phyloP scores from a whole-genome alignment of 2,329 filamentous ascomycete species.

The Colletotrichum cordylinicola region DNA sequence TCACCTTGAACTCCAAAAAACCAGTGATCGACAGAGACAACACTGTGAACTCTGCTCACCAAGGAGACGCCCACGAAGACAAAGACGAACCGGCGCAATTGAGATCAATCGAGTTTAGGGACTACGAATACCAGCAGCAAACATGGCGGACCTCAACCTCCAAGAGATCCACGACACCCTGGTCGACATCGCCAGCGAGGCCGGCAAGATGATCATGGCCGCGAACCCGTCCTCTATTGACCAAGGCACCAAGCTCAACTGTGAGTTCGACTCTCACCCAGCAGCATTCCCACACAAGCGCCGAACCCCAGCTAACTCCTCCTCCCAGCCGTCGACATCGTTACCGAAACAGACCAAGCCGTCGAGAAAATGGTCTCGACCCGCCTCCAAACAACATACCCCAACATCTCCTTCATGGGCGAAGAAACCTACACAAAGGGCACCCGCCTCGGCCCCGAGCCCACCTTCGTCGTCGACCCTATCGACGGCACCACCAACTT shows the following conservation, averaged over 20 bases:
- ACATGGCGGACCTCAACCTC: conserved; percentile 63
- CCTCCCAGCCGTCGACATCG: conserved; percentile 66
- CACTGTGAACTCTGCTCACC: background rate
- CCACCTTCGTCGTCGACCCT: conserved; percentile 83
- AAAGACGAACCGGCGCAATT: background rate
- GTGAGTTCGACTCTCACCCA: conserved; percentile 40
- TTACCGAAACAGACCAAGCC: conserved; percentile 71
- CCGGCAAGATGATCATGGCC: conserved; percentile 67
- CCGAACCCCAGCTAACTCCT: background rate
- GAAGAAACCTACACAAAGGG: conserved; percentile 80
- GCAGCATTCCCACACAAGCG: background rate
- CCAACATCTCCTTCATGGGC: conserved; percentile 69
- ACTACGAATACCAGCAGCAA: background rate
- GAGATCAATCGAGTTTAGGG: background rate
- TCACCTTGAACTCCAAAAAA: background rate
- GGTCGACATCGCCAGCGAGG: conserved; percentile 64
- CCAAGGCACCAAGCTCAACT: conserved; percentile 69
- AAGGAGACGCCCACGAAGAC: background rate
- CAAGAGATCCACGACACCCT: conserved; percentile 68
- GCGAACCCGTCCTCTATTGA: conserved; percentile 65
- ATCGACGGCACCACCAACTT: conserved; percentile 88
- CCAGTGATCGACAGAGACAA: background rate
- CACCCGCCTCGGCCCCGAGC: conserved; percentile 63
- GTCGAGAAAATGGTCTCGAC: conserved; percentile 67
- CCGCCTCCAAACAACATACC: conserved; percentile 58